Evolutionary conservation across 2,329 filamentous ascomycete genomes (phyloP).

Genomic region (Grosmannia penicillata): DNA sequence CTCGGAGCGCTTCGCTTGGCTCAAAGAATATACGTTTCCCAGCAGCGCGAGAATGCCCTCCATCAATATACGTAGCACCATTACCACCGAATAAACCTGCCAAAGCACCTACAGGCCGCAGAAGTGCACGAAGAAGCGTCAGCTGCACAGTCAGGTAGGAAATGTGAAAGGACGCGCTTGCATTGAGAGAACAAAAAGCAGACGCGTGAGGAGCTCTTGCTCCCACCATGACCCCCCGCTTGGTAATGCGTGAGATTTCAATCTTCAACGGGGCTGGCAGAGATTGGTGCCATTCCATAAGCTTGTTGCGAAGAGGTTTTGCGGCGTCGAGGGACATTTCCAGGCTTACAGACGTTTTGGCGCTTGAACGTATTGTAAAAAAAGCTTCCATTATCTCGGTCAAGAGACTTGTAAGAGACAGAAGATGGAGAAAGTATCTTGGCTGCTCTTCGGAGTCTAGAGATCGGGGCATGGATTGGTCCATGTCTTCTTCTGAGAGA

Average conservation of each 20-base stretch:
- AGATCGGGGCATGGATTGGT: not conserved
- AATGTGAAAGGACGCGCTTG: not conserved
- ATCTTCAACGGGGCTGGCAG: not conserved
- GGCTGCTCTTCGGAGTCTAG: not conserved
- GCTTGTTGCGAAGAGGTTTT: not conserved
- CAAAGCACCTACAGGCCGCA: not conserved
- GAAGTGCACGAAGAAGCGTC: not conserved
- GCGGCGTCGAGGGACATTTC: not conserved
- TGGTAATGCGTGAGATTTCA: not conserved
- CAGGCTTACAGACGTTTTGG: not conserved
- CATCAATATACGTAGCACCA: not conserved
- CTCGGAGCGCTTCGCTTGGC: not conserved
- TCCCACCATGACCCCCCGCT: not conserved
- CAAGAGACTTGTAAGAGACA: not conserved
- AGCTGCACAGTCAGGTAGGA: not conserved
- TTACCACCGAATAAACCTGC: too few species aligned
- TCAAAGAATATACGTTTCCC: not conserved
- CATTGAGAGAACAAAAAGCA: not conserved
- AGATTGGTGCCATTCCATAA: not conserved
- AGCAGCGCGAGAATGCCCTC: not conserved
- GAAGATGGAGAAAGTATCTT: not conserved
- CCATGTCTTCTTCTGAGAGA: not conserved
- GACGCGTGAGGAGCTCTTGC: not conserved
- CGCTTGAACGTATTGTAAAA: not conserved
- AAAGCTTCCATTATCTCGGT: not conserved